Percentiles rank a stretch among this genome's conserved stretches.
Conservation (phyloP, 331 rosid species). For the Pyracantha coccinea region DNA sequence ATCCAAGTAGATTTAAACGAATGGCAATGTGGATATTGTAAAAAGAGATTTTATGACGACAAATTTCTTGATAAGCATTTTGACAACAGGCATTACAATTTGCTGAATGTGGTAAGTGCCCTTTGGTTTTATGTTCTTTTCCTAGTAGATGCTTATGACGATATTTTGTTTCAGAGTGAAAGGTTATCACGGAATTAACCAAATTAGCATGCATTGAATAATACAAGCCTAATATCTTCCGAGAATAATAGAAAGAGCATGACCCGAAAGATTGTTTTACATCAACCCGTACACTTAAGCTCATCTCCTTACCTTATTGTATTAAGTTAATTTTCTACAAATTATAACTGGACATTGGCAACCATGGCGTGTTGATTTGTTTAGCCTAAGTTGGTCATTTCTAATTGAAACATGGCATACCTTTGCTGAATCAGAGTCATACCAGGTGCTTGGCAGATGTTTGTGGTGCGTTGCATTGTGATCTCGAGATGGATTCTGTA, state of each 20-base stretch:
- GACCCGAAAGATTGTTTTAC: neutral
- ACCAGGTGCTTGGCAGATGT: constrained; percentile 66
- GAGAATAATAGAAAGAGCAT: neutral
- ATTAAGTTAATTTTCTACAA: neutral
- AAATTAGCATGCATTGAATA: neutral
- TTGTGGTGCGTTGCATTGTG: constrained; percentile 82
- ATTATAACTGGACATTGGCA: neutral
- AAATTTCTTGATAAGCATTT: constrained; percentile 69
- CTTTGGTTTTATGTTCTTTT: neutral
- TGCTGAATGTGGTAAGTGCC: constrained; percentile 47
- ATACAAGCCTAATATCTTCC: neutral
- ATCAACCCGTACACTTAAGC: neutral
- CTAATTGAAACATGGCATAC: neutral
- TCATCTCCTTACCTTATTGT: neutral
- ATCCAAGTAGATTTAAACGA: constrained; percentile 54
- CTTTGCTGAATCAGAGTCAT: constrained; percentile 46
- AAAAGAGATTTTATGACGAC: constrained; percentile 80
- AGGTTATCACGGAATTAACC: neutral
- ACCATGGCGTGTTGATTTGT: neutral
- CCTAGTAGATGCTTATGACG: neutral
- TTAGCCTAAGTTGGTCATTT: constrained; percentile 1
- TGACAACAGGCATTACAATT: constrained; percentile 62
- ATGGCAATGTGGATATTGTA: constrained; percentile 97
- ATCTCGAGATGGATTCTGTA: constrained; percentile 31
- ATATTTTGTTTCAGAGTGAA: neutral